Evolutionary conservation across 2,329 filamentous ascomycete genomes (phyloP), one percentile per base, ranked within the genome.

Genomic region (Calonectria hongkongensis): DNA sequence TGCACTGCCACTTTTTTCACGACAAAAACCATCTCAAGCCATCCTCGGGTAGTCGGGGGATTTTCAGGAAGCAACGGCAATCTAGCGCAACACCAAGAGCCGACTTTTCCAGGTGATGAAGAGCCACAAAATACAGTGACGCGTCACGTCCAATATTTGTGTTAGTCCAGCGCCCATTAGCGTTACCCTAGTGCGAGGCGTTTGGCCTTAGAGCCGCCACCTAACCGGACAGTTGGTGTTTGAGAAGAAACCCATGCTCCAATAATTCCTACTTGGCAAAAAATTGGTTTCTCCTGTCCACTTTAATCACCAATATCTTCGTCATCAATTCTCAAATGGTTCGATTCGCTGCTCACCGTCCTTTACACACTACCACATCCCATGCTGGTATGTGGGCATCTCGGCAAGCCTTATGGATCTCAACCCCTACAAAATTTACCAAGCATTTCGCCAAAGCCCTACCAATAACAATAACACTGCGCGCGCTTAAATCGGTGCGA

Each of bases 121-220:
- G 39, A 60, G 54, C 54, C 54, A 60, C 54, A 60, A 60, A 60
- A 60, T 18, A 15, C 54, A 60, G 33, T 60, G 54, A 60, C 54
- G 54, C 54, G 54, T 60, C 54, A 60, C 54, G 21, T 60, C 30
- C 54, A 25, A 60, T 41, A 9, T 39, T 15, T 39, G 13, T 39
- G 54, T 12, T 36, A 7, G 54, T 39, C 13, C 54, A 25, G 54
- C 7, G n/a, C n/a, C 15, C 15, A 18, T 39, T 41, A 25, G 36
- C 54, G 33, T 5, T 33, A n/a, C 4, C 21, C 6, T 60, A 60
- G 54, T 21, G 54, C 8, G 36, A 60, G 36, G 36, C 54, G 15
- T 60, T 60, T 2, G 21, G 16, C 5, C 21, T 39, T 41, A 30
- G 21, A 60, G 21, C n/a, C n/a, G 21, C 45, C 45, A 48, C 21